Evolutionary conservation across 2,329 filamentous ascomycete species (phyloP).

Genomic region (Alternaria gaisen): DNA sequence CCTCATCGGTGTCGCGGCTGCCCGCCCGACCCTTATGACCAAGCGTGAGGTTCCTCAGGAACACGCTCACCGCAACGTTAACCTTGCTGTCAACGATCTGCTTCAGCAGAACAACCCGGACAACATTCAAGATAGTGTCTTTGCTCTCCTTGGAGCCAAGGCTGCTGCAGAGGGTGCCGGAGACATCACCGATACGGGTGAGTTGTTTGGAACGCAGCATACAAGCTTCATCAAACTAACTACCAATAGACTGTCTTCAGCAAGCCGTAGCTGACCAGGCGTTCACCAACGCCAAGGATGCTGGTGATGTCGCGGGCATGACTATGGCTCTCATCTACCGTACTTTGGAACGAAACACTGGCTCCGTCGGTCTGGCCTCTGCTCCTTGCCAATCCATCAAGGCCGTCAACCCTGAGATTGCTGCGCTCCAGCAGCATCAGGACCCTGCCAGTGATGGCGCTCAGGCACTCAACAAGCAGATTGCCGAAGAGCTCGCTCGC

Average conservation of each 20-base stretch:
- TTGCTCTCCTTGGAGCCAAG: conserved; percentile 62
- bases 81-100: conserved; percentile 56
- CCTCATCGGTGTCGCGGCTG: conserved; percentile 41
- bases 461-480: conserved; percentile 66
- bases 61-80: conserved; percentile 63
- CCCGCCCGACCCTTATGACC: conserved; percentile 34
- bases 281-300: conserved; percentile 67
- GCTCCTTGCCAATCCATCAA: conserved; percentile 64
- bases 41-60: conserved; percentile 66
- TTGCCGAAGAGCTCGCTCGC: conserved; percentile 66
- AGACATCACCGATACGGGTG: conserved; percentile 57
- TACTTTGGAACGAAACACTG: conserved; percentile 69
- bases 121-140: conserved; percentile 59
- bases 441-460: conserved; percentile 70
- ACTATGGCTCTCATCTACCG: conserved; percentile 63
- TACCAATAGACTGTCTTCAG: conserved; percentile 62
- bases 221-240: conserved; percentile 17
- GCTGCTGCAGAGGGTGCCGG: conserved; percentile 61
- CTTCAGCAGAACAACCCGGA: conserved; percentile 60
- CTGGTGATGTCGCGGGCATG: conserved; percentile 63
- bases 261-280: conserved; percentile 67
- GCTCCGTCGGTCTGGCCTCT: conserved; percentile 64
- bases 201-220: conserved; percentile 3
- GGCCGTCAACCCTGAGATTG: conserved; percentile 72
- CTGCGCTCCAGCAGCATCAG: conserved; percentile 70